phyloP scores from a whole-genome alignment of 805 yeast species.

The Ogataea corticis region DNA sequence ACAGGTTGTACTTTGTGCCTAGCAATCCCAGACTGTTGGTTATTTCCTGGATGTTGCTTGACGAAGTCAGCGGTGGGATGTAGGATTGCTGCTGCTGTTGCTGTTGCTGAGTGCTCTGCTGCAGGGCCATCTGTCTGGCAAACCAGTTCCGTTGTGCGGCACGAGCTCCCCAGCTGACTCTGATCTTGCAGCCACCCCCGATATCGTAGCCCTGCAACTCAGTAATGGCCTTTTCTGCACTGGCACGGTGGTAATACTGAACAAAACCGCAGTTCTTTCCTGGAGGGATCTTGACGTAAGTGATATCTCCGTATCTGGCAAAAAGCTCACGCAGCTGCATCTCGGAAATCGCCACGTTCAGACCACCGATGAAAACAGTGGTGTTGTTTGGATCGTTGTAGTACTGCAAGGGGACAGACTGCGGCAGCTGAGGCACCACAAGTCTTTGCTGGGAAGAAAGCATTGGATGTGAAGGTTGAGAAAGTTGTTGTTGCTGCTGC shows the following conservation, averaged over 20 bases:
- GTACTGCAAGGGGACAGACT: slow-evolving; percentile 53
- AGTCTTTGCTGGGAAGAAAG: slow-evolving; percentile 11
- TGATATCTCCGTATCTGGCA: slow-evolving; percentile 70
- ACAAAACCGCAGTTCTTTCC: slow-evolving; percentile 84
- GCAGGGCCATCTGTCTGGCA: slow-evolving; percentile 34
- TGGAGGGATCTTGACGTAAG: slow-evolving; percentile 75
- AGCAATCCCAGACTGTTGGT: slow-evolving; percentile 27
- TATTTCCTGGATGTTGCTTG: slow-evolving; percentile 16
- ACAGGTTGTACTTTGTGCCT: slow-evolving; percentile 23
- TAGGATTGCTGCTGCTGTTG: slow-evolving; percentile 3
- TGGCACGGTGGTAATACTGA: slow-evolving; percentile 71
- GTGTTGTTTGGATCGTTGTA: slow-evolving; percentile 76
- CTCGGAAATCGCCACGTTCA: slow-evolving; percentile 58
- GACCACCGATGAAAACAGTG: slow-evolving; percentile 77
- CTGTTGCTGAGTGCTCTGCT: slow-evolving; percentile 22
- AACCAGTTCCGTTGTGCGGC: slow-evolving; percentile 44
- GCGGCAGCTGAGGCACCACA: slow-evolving; percentile 30
- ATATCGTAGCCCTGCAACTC: slow-evolving; percentile 91
- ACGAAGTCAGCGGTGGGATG: not conserved
- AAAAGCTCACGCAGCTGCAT: slow-evolving; percentile 62
- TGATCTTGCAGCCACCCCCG: slow-evolving; percentile 70
- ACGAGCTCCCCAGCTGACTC: slow-evolving; percentile 85
- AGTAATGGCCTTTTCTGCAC: slow-evolving; percentile 83
- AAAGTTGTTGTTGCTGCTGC: slow-evolving; percentile 15
- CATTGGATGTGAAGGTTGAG: slow-evolving; percentile 9